Evolutionary conservation across 139 green algal genomes (phyloP).

Genomic region (Auxenochlorella pyrenoidosa): DNA sequence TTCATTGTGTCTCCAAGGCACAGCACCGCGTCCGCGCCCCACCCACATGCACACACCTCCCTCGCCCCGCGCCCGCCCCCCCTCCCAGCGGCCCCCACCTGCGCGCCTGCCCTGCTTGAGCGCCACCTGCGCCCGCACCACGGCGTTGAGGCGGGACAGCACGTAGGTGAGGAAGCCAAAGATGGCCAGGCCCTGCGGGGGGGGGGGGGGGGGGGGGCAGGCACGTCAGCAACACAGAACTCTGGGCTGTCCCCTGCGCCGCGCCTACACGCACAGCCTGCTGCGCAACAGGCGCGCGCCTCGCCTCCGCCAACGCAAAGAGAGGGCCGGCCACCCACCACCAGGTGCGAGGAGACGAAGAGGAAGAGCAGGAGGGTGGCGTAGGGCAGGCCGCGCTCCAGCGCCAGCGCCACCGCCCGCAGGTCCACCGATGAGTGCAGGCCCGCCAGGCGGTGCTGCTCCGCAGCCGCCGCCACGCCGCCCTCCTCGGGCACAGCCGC

Average conservation of each 20-base stretch:
- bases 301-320: neutral
- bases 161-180: conserved; percentile 42
- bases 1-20: no score
- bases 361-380: conserved; percentile 52
- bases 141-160: conserved; percentile 36
- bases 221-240: neutral
- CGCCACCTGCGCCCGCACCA: conserved; percentile 44
- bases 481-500: neutral
- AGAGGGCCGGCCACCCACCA: neutral
- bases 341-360: conserved; percentile 51
- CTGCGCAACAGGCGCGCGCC: neutral
- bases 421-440: conserved; percentile 10
- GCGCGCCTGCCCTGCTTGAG: conserved; percentile 34
- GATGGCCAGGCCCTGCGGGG: conserved; percentile 28
- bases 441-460: conserved; percentile 21
- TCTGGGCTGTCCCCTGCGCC: no score
- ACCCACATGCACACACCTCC: no score
- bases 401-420: neutral
- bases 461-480: neutral
- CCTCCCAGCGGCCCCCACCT: no score
- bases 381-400: conserved; percentile 58
- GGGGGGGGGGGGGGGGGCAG: neutral
- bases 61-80: no score
- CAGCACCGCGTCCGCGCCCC: no score
- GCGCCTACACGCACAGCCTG: neutral